A percentile compares a stretch with the other conserved stretches of the same genome.
These are phyloP conservation scores for Citrullus mucosospermus DNA, from an alignment of 306 rosid species.

Conservation along the genomic window DNA sequence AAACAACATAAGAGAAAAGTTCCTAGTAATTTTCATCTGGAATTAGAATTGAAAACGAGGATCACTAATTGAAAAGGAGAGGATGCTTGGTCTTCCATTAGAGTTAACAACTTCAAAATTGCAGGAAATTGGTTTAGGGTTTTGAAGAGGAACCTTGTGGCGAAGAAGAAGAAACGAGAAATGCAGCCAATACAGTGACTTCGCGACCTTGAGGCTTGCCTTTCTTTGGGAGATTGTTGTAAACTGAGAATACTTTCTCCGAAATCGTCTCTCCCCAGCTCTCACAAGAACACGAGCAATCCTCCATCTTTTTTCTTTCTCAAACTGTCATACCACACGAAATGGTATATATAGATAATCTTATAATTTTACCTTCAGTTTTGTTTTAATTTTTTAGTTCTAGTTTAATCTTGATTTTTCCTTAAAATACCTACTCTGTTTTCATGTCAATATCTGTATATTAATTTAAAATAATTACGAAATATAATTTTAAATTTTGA, in stretches of 20 bases:
- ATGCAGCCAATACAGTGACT: conserved; percentile 74
- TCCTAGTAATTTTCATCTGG: not conserved
- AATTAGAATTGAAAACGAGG: not conserved
- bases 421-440: no score
- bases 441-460: no score
- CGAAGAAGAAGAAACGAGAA: conserved; percentile 68
- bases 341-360: no score
- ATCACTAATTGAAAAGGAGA: not conserved
- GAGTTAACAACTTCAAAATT: not conserved
- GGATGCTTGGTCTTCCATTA: not conserved
- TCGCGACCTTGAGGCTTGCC: conserved; percentile 91
- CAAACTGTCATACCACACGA: not conserved
- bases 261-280: conserved; percentile 39
- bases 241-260: conserved; percentile 36
- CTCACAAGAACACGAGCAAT: conserved; percentile 4
- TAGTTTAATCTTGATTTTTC: no score
- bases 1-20: not conserved
- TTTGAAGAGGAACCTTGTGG: conserved; percentile 28
- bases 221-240: conserved; percentile 63
- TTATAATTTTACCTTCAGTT: no score
- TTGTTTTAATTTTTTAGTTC: no score
- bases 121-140: not conserved
- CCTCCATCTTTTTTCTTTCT: conserved; percentile 7
- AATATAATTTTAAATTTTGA: no score
- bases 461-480: no score